Evolutionary conservation across 1,139 yeast genomes (phyloP).

Genomic region (Candida labiduridarum): DNA sequence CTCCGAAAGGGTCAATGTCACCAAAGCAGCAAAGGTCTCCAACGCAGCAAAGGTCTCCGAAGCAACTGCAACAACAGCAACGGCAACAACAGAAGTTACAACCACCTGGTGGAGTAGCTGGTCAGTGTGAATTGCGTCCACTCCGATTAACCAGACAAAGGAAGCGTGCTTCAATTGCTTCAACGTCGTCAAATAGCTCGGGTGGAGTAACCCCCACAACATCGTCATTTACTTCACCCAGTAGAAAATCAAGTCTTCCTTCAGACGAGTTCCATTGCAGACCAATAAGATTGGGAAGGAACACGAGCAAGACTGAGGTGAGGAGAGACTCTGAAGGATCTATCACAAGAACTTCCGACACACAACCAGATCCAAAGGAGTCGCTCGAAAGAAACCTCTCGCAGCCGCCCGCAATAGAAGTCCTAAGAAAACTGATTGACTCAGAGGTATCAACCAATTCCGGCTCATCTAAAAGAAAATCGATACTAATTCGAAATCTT

Average conservation of each 20-base stretch:
- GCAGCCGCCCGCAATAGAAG: not conserved
- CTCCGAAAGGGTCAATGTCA: not conserved
- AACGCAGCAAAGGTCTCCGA: not conserved
- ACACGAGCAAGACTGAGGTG: conserved; percentile 13
- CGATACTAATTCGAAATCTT: conserved; percentile 41
- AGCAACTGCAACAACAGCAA: conserved; percentile 6
- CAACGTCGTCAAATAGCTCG: conserved; percentile 14
- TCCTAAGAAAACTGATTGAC: conserved; percentile 4
- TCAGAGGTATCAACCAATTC: conserved; percentile 5
- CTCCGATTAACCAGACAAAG: conserved; percentile 36
- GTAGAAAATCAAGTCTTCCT: conserved; percentile 8
- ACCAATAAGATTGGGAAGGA: conserved; percentile 33
- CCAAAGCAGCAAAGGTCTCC: conserved; percentile 5
- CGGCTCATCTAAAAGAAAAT: conserved; percentile 19
- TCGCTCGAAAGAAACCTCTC: conserved; percentile 1
- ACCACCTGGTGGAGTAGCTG: conserved; percentile 4
- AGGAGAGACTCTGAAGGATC: conserved; percentile 8
- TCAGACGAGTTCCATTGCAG: conserved; percentile 34
- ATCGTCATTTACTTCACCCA: conserved; percentile 6
- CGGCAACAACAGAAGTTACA: conserved; percentile 5
- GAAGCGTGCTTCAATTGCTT: conserved; percentile 16
- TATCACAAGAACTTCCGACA: not conserved
- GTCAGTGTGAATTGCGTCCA: conserved; percentile 26
- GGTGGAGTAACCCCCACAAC: conserved; percentile 11
- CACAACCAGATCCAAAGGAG: not conserved